Base-by-base conservation (phyloP, 768 basidiomycete genomes). In the Boletus tomentosulus region DNA sequence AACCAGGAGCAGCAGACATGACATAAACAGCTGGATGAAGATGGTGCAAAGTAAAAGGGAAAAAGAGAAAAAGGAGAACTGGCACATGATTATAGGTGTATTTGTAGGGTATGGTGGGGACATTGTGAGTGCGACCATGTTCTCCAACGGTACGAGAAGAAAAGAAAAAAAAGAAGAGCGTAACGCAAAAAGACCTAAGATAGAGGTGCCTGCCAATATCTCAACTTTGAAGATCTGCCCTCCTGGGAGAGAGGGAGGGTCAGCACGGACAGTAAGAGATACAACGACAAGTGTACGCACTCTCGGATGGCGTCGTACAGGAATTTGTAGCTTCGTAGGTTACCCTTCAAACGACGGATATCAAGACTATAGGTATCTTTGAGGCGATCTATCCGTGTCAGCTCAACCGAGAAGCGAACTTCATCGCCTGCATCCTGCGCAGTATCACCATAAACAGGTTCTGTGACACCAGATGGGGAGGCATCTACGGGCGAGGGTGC, bases 351-450 rank as follows among this genome's bases (percentile, higher is more conserved):
- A 59, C 97, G 75, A 64, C 95, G 83, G 66, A 98, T 87, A 72
- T 98, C 95, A 62, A 98, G 77, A 71, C 87, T 88, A 71, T 87
- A 95, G 43, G 94, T 90, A 66, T 92, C 91, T 60, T 86, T 90
- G 63, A 98, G 78, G 57, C 92, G 83, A 70, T 92, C 88, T 63
- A 99, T 77, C 62, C 89, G 76, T 45, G 96, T 98, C 57, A 99
- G 73, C 75, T 99, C 97, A 57, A 98, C 88, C 12, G 85, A 91
- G 77, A 98, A 98, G 61, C 91, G 84, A 61, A 99, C 92, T 83
- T 98, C 97, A 62, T 96, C 96, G 30, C 93, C 93, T 19, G 83
- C 82, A 65, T 98, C 97, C 61, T 89, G 82, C 4, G 77, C 66
- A n/a, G 74, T 61, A 53, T 90, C 90, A 13, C 95, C 95, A 63